Conservation (phyloP, 2,329 filamentous ascomycete genomes). For the Alternaria alternata region DNA sequence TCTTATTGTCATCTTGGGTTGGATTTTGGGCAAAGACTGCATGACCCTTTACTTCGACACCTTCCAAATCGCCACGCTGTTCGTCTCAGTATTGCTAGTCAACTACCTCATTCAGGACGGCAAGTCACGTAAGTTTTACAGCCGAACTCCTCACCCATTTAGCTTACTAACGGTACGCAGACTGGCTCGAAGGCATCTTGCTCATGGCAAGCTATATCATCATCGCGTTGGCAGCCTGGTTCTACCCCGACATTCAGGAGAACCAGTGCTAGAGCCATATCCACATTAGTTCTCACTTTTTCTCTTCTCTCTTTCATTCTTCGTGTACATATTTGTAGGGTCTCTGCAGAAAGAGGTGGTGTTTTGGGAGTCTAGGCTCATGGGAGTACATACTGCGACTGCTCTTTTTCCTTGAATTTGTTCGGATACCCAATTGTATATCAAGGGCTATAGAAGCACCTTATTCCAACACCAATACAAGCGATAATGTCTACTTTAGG, state of each 20-base stretch:
- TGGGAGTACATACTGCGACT: constrained; percentile 1
- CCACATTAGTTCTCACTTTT: background rate
- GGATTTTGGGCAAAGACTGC: constrained; percentile 65
- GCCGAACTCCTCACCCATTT: too few species aligned
- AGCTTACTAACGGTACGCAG: constrained; percentile 38
- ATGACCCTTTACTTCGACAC: constrained; percentile 86
- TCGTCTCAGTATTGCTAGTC: constrained; percentile 64
- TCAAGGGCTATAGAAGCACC: constrained; percentile 4
- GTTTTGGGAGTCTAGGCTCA: background rate
- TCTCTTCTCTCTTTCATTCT: background rate
- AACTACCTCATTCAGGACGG: constrained; percentile 71
- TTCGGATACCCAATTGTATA: constrained; percentile 20
- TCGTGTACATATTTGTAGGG: constrained; percentile 3
- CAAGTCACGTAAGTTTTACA: constrained; percentile 55
- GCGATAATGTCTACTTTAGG: background rate
- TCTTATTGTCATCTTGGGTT: constrained; percentile 67
- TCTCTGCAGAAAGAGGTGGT: background rate
- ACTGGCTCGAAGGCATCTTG: constrained; percentile 68
- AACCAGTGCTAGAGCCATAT: constrained; percentile 20
- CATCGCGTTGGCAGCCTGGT: constrained; percentile 68
- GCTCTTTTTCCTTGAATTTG: constrained; percentile 1
- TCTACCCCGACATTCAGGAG: constrained; percentile 47
- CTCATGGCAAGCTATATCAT: constrained; percentile 69
- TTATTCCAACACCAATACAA: constrained; percentile 1
- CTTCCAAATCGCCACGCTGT: constrained; percentile 79